These are phyloP conservation scores for Serpula lacrymans DNA, from an alignment of 768 basidiomycete species.

Conservation along the genomic window DNA sequence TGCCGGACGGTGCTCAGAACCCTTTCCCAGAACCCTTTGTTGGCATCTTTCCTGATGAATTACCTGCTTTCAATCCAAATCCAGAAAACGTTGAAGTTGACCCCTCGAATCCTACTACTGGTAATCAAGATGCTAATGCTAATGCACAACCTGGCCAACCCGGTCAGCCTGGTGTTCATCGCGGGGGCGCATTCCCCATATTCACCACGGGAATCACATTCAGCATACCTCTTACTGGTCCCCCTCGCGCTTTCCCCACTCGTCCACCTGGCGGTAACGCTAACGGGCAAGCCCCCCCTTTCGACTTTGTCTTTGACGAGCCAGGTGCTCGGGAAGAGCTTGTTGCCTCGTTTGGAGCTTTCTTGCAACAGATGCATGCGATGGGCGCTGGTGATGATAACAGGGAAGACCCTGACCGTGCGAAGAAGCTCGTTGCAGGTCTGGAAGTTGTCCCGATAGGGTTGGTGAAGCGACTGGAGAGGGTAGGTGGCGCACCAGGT, in stretches of 20 bases:
- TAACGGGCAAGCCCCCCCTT: constrained; percentile 4
- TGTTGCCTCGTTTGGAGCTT: constrained; percentile 20
- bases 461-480: constrained; percentile 61
- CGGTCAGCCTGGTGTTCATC: too few relatives aligned
- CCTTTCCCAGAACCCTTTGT: neutral
- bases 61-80: too few relatives aligned
- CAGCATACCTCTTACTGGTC: constrained; percentile 30
- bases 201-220: constrained; percentile 31
- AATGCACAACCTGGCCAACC: too few relatives aligned
- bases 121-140: too few relatives aligned
- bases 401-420: constrained; percentile 65
- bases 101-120: too few relatives aligned
- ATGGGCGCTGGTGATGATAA: constrained; percentile 28
- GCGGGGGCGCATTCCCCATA: constrained; percentile 9
- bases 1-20: too few relatives aligned
- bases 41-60: too few relatives aligned
- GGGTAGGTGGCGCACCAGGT: constrained; percentile 37
- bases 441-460: constrained; percentile 67
- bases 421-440: constrained; percentile 57
- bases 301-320: constrained; percentile 2
- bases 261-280: constrained; percentile 9
- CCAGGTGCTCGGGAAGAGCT: constrained; percentile 16
- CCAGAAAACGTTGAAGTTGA: too few relatives aligned
- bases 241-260: constrained; percentile 7
- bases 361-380: constrained; percentile 21